A percentile compares a stretch with the other conserved stretches of the same genome.
Evolutionary conservation across 192 early-diverging fungal genomes (phyloP).

Genomic region (Podila clonocystis): DNA sequence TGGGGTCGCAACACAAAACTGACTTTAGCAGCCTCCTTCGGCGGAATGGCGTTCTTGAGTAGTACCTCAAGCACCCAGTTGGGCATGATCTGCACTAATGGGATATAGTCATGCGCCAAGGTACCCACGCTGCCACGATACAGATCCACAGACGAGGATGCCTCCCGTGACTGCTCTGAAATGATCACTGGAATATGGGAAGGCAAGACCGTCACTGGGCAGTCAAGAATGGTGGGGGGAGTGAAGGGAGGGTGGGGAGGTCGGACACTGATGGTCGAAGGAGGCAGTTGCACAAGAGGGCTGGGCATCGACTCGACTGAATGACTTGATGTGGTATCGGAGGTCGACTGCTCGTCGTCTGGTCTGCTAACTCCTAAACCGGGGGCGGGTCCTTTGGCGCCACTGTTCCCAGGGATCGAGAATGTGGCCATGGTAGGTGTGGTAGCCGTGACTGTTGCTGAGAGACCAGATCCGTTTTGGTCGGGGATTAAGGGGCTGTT

Average conservation of each 20-base stretch:
- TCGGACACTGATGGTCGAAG: conserved; percentile 18
- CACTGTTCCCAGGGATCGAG: background rate
- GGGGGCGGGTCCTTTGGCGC: background rate
- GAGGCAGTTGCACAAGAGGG: conserved; percentile 16
- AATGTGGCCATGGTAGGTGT: conserved; percentile 22
- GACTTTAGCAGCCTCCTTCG: conserved; percentile 84
- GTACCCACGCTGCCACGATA: conserved; percentile 74
- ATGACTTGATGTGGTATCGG: conserved; percentile 21
- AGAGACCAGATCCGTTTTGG: background rate
- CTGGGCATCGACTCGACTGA: conserved; percentile 10
- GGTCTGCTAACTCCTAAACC: background rate
- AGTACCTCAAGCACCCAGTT: conserved; percentile 89
- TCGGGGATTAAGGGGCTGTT: conserved; percentile 17
- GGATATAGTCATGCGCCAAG: conserved; percentile 53
- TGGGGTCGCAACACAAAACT: conserved; percentile 83
- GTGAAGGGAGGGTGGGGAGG: conserved; percentile 52
- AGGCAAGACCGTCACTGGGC: conserved; percentile 73
- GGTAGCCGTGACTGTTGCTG: background rate
- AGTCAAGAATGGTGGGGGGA: conserved; percentile 60
- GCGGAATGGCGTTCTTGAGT: conserved; percentile 71
- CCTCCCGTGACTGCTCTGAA: conserved; percentile 80
- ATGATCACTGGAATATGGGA: conserved; percentile 74
- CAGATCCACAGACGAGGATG: conserved; percentile 73
- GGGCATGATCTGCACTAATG: conserved; percentile 79
- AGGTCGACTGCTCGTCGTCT: conserved; percentile 30